Evolutionary conservation across 1,139 yeast species (phyloP), one percentile per base, ranked within the genome.

Genomic region (Pichia inconspicua): DNA sequence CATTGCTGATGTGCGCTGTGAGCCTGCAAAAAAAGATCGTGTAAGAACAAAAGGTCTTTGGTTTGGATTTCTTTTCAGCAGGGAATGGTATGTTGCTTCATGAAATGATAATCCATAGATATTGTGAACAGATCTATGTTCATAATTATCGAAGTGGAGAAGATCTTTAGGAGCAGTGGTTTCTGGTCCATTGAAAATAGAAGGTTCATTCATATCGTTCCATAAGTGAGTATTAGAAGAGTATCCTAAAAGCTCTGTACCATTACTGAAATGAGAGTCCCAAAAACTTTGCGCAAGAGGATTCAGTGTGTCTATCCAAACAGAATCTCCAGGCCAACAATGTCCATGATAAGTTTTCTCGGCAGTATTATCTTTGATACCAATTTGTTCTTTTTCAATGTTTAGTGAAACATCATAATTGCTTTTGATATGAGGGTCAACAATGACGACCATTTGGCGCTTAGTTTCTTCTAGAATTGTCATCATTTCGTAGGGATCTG

Each of bases 171-270:
- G 95, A 40, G 92, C 80, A 0, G 95, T 71, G 0, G 96, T 88
- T 64, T 92, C 99, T 1, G 97, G 96, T 0, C 97, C 98, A 58
- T 83, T 79, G 64, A 92, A 94, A 4, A 92, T 84, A 0, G 97
- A 87, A 0, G 97, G 97, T 66, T 92, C 99, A 66, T 86, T 88
- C 99, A 92, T 92, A 65, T 94, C 98, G 65, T 92, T 94, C 99
- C 99, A 92, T 31, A 94, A 70, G 59, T 84, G 84, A 47, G 89
- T 64, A 60, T 92, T 92, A 8, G 72, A 65, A 27, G 80, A 71
- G 35, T 73, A 69, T 0, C 82, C 80, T 54, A 81, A 72, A 50
- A 84, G 77, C 5, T 58, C 56, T 0, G 73, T 64, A 9, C 72
- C 73, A 41, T 67, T 66, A 12, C 55, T 60, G 55, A 73, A 78